phyloP scores from a whole-genome alignment of 2,329 filamentous ascomycete species.

The Penicillium sp. region DNA sequence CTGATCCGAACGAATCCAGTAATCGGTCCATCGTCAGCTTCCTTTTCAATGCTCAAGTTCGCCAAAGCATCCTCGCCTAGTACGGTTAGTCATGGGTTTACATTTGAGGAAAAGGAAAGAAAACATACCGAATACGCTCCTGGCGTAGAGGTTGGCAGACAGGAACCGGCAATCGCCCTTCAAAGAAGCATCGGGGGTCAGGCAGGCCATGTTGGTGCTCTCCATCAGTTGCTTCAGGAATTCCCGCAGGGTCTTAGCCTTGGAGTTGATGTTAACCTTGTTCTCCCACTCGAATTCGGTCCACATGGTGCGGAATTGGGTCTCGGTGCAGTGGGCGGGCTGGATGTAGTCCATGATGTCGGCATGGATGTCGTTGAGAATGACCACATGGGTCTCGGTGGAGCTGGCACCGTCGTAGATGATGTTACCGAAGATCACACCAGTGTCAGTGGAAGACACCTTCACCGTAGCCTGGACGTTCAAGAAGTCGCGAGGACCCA shows the following conservation, averaged over 20 bases:
- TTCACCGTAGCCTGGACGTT: conserved; percentile 99
- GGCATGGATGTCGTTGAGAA: conserved; percentile 95
- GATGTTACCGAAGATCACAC: conserved; percentile 98
- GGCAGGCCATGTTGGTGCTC: conserved; percentile 96
- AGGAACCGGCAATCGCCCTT: conserved; percentile 98
- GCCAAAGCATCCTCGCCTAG: conserved; percentile 96
- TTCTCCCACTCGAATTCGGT: conserved; percentile 99
- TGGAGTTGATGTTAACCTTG: conserved; percentile 99
- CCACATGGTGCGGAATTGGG: conserved; percentile 99
- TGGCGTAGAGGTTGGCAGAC: conserved; percentile 93
- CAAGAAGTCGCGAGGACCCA: conserved; percentile 93
- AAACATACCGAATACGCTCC: conserved; percentile 91
- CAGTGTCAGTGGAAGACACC: conserved; percentile 95
- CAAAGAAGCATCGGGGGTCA: conserved; percentile 93
- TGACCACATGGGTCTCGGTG: conserved; percentile 93
- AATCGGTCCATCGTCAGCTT: conserved; percentile 90
- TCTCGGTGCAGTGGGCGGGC: conserved; percentile 93
- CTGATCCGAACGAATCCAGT: conserved; percentile 97
- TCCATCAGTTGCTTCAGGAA: conserved; percentile 96
- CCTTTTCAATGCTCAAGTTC: conserved; percentile 96
- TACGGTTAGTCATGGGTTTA: conserved; percentile 21
- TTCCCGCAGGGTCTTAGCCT: conserved; percentile 85
- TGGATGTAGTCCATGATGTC: conserved; percentile 99
- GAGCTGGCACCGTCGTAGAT: conserved; percentile 93
- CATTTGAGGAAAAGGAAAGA: neutral